These are phyloP conservation scores for Microglena sp. DNA, from an alignment of 139 green algal genomes.

Conservation along the genomic window DNA sequence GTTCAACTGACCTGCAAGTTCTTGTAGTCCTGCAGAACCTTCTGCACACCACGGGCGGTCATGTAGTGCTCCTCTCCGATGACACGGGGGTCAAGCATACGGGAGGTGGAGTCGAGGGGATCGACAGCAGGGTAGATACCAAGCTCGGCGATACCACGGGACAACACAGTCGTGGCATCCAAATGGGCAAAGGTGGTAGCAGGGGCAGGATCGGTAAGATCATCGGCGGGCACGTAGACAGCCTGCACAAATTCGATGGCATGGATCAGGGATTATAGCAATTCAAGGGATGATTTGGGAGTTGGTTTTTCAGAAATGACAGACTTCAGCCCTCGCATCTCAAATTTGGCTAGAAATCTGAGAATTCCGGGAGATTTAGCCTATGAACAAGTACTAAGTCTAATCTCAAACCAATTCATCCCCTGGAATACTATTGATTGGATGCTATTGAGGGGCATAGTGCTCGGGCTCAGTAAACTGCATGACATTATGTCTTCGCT, in stretches of 20 bases:
- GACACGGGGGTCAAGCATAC: slow-evolving; percentile 93
- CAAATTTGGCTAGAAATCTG: no score
- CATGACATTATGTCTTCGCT: no score
- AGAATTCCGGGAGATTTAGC: no score
- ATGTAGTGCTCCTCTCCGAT: slow-evolving; percentile 95
- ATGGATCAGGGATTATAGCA: no score
- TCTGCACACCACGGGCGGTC: slow-evolving; percentile 90
- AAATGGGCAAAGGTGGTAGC: slow-evolving; percentile 98
- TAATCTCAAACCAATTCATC: no score
- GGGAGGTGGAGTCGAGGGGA: slow-evolving; percentile 95
- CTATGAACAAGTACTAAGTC: no score
- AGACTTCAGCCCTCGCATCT: no score
- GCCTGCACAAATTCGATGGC: slow-evolving; percentile 74
- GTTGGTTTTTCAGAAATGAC: no score
- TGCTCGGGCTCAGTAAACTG: no score
- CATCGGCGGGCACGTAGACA: slow-evolving; percentile 98
- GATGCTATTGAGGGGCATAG: no score
- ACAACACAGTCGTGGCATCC: slow-evolving; percentile 98
- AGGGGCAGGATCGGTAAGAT: slow-evolving; percentile 95
- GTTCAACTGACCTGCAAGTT: slow-evolving; percentile 68
- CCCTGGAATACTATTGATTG: no score
- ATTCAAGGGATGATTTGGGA: no score
- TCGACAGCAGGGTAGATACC: slow-evolving; percentile 99
- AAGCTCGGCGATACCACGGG: slow-evolving; percentile 94
- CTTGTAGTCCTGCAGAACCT: slow-evolving; percentile 96